phyloP scores from a whole-genome alignment of 2,329 filamentous ascomycete genomes.

The Sphaerulina populicola region DNA sequence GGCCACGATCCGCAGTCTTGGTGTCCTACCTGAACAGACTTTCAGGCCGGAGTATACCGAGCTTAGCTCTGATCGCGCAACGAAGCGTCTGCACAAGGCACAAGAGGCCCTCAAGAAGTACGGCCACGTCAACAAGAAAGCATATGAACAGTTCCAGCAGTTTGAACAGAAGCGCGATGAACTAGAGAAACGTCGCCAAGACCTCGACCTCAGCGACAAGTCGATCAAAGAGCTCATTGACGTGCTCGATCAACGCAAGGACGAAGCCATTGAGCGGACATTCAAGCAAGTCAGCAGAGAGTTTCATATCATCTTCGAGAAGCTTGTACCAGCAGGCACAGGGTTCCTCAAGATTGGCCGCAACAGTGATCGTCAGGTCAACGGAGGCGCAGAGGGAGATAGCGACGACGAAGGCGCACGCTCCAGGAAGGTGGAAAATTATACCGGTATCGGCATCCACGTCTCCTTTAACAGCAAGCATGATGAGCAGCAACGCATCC shows the following conservation, averaged over 20 bases:
- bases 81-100: conserved; percentile 72
- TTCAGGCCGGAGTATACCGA: conserved; percentile 77
- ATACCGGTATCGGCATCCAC: conserved; percentile 89
- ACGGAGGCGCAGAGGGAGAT: conserved; percentile 43
- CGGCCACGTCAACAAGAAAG: conserved; percentile 98
- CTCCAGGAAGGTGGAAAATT: conserved; percentile 66
- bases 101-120: conserved; percentile 93
- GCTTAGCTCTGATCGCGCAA: conserved; percentile 61
- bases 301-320: conserved; percentile 87
- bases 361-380: conserved; percentile 63
- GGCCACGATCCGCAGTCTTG: conserved; percentile 84
- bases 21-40: conserved; percentile 86
- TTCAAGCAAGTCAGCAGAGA: conserved; percentile 96
- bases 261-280: conserved; percentile 94
- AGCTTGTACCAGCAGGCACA: conserved; percentile 86
- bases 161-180: conserved; percentile 89
- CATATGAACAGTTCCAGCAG: conserved; percentile 96
- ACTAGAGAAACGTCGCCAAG: conserved; percentile 71
- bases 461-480: conserved; percentile 98
- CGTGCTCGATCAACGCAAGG: conserved; percentile 88
- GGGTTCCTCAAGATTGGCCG: conserved; percentile 89
- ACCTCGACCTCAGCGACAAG: conserved; percentile 75
- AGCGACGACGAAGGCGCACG: conserved; percentile 47
- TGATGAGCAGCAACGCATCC: conserved; percentile 95
- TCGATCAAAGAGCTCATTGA: conserved; percentile 90